Evolutionary conservation across 2,329 filamentous ascomycete genomes (phyloP).

Genomic region (Penicillium sp.): DNA sequence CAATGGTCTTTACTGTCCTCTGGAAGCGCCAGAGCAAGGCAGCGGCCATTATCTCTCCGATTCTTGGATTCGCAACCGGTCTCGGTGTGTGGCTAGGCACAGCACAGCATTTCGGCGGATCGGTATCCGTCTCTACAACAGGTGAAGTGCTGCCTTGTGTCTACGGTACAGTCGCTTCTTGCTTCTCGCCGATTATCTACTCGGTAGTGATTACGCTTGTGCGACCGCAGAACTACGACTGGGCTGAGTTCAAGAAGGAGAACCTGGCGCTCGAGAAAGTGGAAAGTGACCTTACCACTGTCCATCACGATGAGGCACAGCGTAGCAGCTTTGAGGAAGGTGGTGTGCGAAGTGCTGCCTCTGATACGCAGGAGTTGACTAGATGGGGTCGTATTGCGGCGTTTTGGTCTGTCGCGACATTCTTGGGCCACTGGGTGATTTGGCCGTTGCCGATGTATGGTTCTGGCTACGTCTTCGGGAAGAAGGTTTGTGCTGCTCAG

Average conservation of each 20-base stretch:
- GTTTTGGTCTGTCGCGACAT: conserved; percentile 47
- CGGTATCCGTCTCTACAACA: conserved; percentile 47
- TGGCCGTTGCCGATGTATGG: conserved; percentile 55
- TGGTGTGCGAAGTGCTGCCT: conserved; percentile 2
- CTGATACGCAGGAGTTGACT: conserved; percentile 38
- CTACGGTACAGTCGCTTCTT: conserved; percentile 51
- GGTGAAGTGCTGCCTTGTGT: conserved; percentile 49
- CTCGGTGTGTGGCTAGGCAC: conserved; percentile 52
- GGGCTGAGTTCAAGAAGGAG: conserved; percentile 36
- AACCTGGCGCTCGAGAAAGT: conserved; percentile 28
- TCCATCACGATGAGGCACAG: conserved; percentile 3
- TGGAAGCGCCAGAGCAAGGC: conserved; percentile 49
- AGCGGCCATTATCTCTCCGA: conserved; percentile 49
- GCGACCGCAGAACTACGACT: conserved; percentile 43
- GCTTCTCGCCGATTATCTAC: conserved; percentile 50
- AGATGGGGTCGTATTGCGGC: conserved; percentile 46
- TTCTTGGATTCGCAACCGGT: conserved; percentile 49
- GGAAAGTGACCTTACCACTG: conserved; percentile 22
- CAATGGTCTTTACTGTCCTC: conserved; percentile 50
- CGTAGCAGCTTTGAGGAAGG: conserved; percentile 5
- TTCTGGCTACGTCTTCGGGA: conserved; percentile 47
- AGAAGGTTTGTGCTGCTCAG: no score
- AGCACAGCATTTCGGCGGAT: conserved; percentile 45
- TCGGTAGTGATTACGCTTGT: conserved; percentile 46
- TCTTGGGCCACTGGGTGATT: conserved; percentile 51